phyloP scores from a whole-genome alignment of 768 basidiomycete species.

The Lentinula guzmanii region DNA sequence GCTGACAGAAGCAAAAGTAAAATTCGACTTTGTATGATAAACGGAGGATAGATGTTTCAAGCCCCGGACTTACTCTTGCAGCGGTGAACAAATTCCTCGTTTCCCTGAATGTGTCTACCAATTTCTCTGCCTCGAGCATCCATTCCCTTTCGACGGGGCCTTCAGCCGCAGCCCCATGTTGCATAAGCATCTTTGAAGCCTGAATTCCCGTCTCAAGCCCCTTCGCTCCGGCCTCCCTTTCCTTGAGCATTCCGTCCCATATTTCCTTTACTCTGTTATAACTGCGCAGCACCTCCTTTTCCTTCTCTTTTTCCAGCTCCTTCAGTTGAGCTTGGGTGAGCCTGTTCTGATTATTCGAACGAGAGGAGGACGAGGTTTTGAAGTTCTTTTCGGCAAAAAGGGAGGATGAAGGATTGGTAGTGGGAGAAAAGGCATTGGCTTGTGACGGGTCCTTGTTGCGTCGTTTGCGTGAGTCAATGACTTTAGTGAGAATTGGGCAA shows the following conservation, averaged over 20 bases:
- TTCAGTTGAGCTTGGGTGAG: constrained; percentile 55
- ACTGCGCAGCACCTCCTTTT: constrained; percentile 54
- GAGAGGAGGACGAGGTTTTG: constrained; percentile 20
- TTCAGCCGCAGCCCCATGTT: neutral
- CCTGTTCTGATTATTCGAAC: constrained; percentile 29
- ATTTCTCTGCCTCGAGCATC: constrained; percentile 76
- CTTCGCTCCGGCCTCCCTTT: constrained; percentile 20
- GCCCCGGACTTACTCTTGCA: constrained; percentile 50
- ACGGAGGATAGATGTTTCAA: too few relatives aligned
- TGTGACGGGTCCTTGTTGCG: constrained; percentile 22
- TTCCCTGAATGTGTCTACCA: constrained; percentile 87
- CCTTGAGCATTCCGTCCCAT: constrained; percentile 43
- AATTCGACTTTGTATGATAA: too few relatives aligned
- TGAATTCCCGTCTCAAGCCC: constrained; percentile 24
- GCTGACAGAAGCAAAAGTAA: constrained; percentile 16
- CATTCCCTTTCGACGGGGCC: constrained; percentile 48
- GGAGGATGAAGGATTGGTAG: constrained; percentile 23
- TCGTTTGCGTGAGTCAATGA: constrained; percentile 57
- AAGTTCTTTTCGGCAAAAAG: constrained; percentile 53
- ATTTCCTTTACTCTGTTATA: constrained; percentile 57
- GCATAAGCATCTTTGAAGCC: constrained; percentile 18
- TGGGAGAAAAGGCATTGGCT: neutral
- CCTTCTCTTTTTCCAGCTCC: constrained; percentile 59
- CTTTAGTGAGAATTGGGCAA: constrained; percentile 17
- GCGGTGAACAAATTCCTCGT: constrained; percentile 80